These are phyloP conservation scores for Fonsecaea pedrosoi DNA, from an alignment of 2,329 filamentous ascomycete species.

Conservation along the genomic window DNA sequence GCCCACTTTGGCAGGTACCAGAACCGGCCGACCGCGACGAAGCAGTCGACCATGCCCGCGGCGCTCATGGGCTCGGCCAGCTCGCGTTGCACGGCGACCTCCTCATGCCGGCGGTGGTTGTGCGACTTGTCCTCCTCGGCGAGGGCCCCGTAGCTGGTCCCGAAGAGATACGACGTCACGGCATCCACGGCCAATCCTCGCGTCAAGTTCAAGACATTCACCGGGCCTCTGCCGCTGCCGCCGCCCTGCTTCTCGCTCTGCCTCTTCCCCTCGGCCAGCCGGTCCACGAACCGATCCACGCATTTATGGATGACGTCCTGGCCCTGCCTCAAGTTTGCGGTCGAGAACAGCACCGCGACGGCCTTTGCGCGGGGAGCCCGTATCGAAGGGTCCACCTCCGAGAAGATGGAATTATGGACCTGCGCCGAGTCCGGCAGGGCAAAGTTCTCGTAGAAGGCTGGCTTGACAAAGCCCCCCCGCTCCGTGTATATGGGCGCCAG, in stretches of 20 bases:
- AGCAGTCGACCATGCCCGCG: constrained; percentile 61
- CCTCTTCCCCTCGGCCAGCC: constrained; percentile 48
- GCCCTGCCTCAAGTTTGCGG: constrained; percentile 52
- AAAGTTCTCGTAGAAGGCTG: constrained; percentile 61
- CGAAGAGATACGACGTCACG: constrained; percentile 62
- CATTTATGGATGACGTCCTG: constrained; percentile 50
- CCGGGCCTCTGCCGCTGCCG: constrained; percentile 38
- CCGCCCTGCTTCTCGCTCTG: constrained; percentile 27
- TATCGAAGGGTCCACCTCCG: constrained; percentile 46
- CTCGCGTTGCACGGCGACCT: constrained; percentile 22
- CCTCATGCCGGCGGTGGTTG: constrained; percentile 18
- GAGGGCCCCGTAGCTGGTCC: constrained; percentile 58
- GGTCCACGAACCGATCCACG: constrained; percentile 52
- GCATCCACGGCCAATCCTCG: constrained; percentile 61
- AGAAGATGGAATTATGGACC: constrained; percentile 60
- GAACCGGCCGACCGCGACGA: constrained; percentile 62
- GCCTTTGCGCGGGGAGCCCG: constrained; percentile 57
- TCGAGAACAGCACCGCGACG: constrained; percentile 58
- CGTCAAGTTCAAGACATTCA: constrained; percentile 59
- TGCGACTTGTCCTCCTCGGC: constrained; percentile 42
- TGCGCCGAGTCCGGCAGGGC: constrained; percentile 57
- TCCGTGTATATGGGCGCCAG: constrained; percentile 59
- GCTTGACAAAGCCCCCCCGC: constrained; percentile 62
- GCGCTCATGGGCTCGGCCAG: constrained; percentile 45
- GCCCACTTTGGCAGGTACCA: constrained; percentile 58